Evolutionary conservation across 139 green algal genomes (phyloP), one percentile per base, ranked within the genome.

Genomic region (Tetraselmis chui): DNA sequence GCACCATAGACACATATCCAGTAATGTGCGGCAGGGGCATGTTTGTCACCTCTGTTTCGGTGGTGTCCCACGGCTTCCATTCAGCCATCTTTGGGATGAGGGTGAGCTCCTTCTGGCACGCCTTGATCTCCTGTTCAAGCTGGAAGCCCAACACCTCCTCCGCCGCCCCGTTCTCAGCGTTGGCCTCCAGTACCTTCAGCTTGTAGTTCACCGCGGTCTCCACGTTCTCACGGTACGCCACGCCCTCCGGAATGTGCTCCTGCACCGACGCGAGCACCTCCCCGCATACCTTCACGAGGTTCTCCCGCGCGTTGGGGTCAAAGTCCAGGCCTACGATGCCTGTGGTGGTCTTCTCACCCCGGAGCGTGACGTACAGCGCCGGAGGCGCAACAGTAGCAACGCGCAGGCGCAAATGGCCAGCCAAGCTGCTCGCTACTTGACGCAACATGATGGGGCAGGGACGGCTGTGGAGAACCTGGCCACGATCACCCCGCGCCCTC

Each of bases 1-100:
- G n/a, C n/a, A n/a, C n/a, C n/a, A n/a, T n/a, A n/a, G n/a, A n/a
- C n/a, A n/a, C n/a, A n/a, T n/a, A n/a, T n/a, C n/a, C n/a, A n/a
- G n/a, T n/a, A n/a, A n/a, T n/a, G n/a, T n/a, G n/a, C n/a, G n/a
- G n/a, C n/a, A n/a, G n/a, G n/a, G n/a, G n/a, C n/a, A n/a, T n/a
- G n/a, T n/a, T n/a, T n/a, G n/a, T 67, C 18, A 67, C 45, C 45
- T 67, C 45, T 5, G 45, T 5, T 18, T 67, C 18, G 45, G 5
- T 18, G 11, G 45, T 67, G 11, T 90, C 89, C 89, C 89, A 92
- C 0, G 89, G 89, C 82, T 84, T 82, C 89, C 89, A 92, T 81
- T 83, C 86, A 76, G 84, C 85, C 89, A 92, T 92, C 76, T 92
- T 90, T 29, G 88, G 86, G 79, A 92, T 88, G 28, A 92, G 78